A percentile compares a stretch with the other conserved stretches of the same genome.
Evolutionary conservation across 768 basidiomycete species (phyloP).

Genomic region (Auricularia heimuer): DNA sequence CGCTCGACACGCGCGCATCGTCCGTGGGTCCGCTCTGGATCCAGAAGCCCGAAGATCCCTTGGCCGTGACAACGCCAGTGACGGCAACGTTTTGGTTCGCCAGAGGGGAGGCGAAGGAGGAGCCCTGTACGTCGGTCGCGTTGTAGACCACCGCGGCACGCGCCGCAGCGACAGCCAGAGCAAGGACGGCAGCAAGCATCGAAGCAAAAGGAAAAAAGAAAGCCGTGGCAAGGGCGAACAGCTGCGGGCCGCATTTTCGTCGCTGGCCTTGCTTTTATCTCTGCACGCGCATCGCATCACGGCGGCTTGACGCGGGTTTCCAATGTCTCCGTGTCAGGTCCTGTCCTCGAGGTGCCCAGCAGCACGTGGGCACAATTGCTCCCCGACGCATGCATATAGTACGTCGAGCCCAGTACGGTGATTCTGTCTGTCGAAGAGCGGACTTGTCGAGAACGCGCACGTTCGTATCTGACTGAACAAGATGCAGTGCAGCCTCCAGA

Average conservation of each 20-base stretch:
- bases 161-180: background rate
- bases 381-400: too few relatives aligned
- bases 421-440: too few relatives aligned
- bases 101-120: background rate
- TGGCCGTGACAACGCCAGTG: constrained; percentile 7
- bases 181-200: background rate
- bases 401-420: too few relatives aligned
- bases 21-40: constrained; percentile 33
- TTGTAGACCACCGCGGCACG: background rate
- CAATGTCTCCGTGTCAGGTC: too few relatives aligned
- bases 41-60: constrained; percentile 42
- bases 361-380: too few relatives aligned
- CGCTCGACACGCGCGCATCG: constrained; percentile 41
- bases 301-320: too few relatives aligned
- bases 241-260: background rate
- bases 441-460: too few relatives aligned
- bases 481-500: too few relatives aligned
- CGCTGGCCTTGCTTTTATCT: background rate
- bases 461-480: too few relatives aligned
- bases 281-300: background rate
- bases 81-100: background rate
- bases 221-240: background rate
- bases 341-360: too few relatives aligned
- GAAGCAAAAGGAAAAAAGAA: background rate
- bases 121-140: background rate